Conservation (phyloP, 2,329 filamentous ascomycete genomes). For the Exophiala mesophila region DNA sequence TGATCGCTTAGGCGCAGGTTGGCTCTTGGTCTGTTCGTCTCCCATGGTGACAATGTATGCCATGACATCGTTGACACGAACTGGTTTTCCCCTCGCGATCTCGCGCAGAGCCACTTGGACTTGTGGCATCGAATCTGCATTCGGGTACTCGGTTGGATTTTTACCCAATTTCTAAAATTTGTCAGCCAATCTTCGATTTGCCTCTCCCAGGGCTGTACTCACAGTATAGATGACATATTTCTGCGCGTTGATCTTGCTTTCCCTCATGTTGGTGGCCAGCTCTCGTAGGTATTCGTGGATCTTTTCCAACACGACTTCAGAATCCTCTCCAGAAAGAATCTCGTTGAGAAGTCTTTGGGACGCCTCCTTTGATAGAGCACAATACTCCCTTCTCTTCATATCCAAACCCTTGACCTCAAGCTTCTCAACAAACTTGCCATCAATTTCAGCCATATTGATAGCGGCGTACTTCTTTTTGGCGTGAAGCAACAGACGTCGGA, state of each 20-base stretch:
- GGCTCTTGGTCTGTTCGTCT: conserved; percentile 55
- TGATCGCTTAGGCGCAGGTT: conserved; percentile 76
- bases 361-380: conserved; percentile 88
- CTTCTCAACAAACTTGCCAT: conserved; percentile 87
- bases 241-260: conserved; percentile 64
- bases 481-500: conserved; percentile 85
- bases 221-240: conserved; percentile 96
- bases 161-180: conserved; percentile 79
- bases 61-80: conserved; percentile 93
- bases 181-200: conserved; percentile 9
- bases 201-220: conserved; percentile 26
- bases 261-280: conserved; percentile 80
- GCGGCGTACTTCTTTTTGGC: conserved; percentile 99
- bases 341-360: conserved; percentile 87
- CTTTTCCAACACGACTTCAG: conserved; percentile 78
- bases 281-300: conserved; percentile 92
- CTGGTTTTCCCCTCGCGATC: conserved; percentile 75
- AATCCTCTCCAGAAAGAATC: conserved; percentile 88
- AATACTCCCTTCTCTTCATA: conserved; percentile 97
- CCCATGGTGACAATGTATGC: conserved; percentile 82
- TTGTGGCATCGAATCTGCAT: conserved; percentile 90
- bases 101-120: conserved; percentile 92
- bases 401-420: conserved; percentile 98
- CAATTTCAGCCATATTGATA: conserved; percentile 83
- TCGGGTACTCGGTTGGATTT: conserved; percentile 86